These are phyloP conservation scores for Fusarium verticillioides DNA, from an alignment of 2,329 filamentous ascomycete genomes.

Conservation along the genomic window DNA sequence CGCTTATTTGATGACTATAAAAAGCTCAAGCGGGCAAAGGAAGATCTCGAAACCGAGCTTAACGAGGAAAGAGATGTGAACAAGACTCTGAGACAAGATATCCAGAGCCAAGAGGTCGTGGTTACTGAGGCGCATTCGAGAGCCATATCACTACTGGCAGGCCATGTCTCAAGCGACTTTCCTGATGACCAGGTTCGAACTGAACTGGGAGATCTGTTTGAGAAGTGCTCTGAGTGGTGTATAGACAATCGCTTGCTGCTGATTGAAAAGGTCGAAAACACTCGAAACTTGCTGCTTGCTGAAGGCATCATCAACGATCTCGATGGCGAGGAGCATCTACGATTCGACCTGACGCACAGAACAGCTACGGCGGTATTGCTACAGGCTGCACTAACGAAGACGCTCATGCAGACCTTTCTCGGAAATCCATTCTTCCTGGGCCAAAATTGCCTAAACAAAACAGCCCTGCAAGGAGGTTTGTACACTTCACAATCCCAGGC, in stretches of 20 bases:
- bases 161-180: neutral
- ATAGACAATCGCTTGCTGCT: neutral
- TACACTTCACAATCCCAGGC: neutral
- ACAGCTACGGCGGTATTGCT: neutral
- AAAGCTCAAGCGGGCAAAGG: neutral
- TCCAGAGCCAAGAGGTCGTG: neutral
- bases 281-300: neutral
- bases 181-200: neutral
- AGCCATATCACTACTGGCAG: neutral
- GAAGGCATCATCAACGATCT: neutral
- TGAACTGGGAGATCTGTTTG: neutral
- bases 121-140: neutral
- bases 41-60: neutral
- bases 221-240: neutral
- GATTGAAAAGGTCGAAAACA: neutral
- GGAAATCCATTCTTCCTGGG: neutral
- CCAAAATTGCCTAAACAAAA: fast-evolving
- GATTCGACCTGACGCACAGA: neutral
- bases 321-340: neutral
- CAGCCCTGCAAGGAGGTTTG: neutral
- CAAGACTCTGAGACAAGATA: neutral
- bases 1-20: neutral
- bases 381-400: neutral
- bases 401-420: neutral
- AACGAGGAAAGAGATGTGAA: neutral